phyloP scores from a whole-genome alignment of 768 basidiomycete genomes.

The Agaricus bisporus region DNA sequence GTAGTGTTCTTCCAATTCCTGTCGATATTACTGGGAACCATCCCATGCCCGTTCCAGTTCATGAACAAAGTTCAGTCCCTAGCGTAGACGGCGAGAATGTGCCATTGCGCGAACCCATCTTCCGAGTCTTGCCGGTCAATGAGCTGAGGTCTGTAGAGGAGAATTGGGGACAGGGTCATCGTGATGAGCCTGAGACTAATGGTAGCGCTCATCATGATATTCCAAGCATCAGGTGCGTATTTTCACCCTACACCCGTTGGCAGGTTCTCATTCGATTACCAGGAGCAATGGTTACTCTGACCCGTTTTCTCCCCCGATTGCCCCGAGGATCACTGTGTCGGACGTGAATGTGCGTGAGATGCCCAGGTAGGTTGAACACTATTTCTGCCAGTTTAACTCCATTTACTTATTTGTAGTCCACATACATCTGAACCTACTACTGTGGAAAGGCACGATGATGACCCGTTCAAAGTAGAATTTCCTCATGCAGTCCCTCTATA shows the following conservation, averaged over 20 bases:
- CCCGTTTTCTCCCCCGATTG: constrained; percentile 10
- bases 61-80: neutral
- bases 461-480: too few species aligned
- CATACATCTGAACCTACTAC: constrained; percentile 15
- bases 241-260: neutral
- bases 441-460: neutral
- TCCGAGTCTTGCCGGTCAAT: constrained; percentile 4
- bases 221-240: neutral
- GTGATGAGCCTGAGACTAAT: neutral
- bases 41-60: constrained; percentile 4
- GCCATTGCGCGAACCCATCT: neutral
- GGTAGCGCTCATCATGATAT: neutral
- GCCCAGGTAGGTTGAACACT: constrained; percentile 24
- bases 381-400: neutral
- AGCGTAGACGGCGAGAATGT: neutral
- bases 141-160: neutral
- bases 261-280: neutral
- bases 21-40: neutral
- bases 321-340: constrained; percentile 20
- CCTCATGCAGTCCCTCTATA: too few species aligned
- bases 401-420: neutral
- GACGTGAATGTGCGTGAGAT: constrained; percentile 16
- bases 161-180: neutral
- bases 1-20: constrained; percentile 1
- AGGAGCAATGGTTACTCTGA: neutral